A percentile compares a stretch with the other conserved stretches of the same genome.
phyloP scores from a whole-genome alignment of 805 yeast species.

The Komagataella populi region DNA sequence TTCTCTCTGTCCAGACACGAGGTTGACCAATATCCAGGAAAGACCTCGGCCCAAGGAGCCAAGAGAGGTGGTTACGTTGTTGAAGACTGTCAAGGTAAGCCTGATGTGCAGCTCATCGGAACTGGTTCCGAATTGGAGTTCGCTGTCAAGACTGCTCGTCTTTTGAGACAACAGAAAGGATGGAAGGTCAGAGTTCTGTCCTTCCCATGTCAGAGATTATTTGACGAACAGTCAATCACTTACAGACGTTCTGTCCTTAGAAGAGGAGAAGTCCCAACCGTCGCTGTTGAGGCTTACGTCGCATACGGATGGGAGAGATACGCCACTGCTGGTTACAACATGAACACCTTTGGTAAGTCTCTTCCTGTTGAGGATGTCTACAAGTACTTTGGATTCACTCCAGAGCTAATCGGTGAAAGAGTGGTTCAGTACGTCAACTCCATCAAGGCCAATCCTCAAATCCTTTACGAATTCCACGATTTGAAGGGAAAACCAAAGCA shows the following conservation, averaged over 20 bases:
- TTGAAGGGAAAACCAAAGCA: conserved; percentile 5
- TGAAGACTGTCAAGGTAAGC: conserved; percentile 7
- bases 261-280: conserved; percentile 14
- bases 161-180: conserved; percentile 11
- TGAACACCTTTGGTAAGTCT: conserved; percentile 20
- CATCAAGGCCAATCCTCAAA: conserved; percentile 2
- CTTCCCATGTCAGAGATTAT: conserved; percentile 18
- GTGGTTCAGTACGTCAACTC: conserved; percentile 14
- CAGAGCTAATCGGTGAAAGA: conserved; percentile 13
- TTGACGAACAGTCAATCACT: conserved; percentile 15
- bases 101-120: conserved; percentile 14
- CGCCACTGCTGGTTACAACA: conserved; percentile 20
- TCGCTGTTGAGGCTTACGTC: conserved; percentile 21
- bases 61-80: conserved; percentile 17
- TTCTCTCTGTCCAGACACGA: conserved; percentile 17
- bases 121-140: conserved; percentile 17
- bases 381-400: conserved; percentile 17
- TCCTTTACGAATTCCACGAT: conserved; percentile 6
- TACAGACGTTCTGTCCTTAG: conserved; percentile 14
- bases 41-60: conserved; percentile 10
- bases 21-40: conserved; percentile 13
- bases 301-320: conserved; percentile 22
- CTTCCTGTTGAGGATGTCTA: conserved; percentile 19
- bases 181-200: conserved; percentile 14
- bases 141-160: conserved; percentile 14